phyloP scores from a whole-genome alignment of 2,329 filamentous ascomycete species.

The Westerdykella sp. region DNA sequence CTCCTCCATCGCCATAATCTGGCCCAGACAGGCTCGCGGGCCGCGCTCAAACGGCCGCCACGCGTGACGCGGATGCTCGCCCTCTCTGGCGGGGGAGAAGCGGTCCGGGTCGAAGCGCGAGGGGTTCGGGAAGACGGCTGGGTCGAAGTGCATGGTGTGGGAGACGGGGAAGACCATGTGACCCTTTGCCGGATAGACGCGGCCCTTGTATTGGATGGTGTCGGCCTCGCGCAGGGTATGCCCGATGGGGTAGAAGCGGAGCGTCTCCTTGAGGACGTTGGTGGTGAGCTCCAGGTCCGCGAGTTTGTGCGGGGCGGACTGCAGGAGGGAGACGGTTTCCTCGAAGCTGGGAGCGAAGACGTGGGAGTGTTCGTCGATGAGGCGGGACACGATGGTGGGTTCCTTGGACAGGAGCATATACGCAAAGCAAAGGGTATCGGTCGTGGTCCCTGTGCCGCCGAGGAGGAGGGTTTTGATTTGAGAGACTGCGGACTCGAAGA shows the following conservation, averaged over 20 bases:
- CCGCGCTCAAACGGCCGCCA: conserved; percentile 54
- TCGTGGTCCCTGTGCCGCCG: conserved; percentile 41
- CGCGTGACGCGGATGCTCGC: conserved; percentile 40
- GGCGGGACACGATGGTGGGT: conserved; percentile 20
- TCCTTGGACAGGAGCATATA: conserved; percentile 27
- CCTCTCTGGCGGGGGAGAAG: conserved; percentile 16
- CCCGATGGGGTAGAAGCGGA: conserved; percentile 49
- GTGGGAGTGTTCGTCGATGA: conserved; percentile 47
- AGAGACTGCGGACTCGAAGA: conserved; percentile 34
- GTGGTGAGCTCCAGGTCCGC: conserved; percentile 48
- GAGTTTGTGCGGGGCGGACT: conserved; percentile 41
- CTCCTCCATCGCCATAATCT: conserved; percentile 51
- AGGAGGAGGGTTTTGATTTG: conserved; percentile 39
- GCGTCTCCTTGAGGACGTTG: conserved; percentile 49
- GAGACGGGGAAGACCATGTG: conserved; percentile 40
- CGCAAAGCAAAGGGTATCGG: conserved; percentile 25
- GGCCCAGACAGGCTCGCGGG: conserved; percentile 52
- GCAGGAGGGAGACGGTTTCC: conserved; percentile 36
- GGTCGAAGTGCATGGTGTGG: conserved; percentile 33
- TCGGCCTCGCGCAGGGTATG: conserved; percentile 40
- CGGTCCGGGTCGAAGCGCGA: conserved; percentile 30
- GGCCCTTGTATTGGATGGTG: conserved; percentile 36
- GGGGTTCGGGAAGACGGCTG: conserved; percentile 19
- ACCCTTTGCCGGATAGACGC: conserved; percentile 40
- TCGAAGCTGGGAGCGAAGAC: conserved; percentile 44